Evolutionary conservation across 2,329 filamentous ascomycete species (phyloP), one percentile per base, ranked within the genome.

Genomic region (Colletotrichum costaricense): DNA sequence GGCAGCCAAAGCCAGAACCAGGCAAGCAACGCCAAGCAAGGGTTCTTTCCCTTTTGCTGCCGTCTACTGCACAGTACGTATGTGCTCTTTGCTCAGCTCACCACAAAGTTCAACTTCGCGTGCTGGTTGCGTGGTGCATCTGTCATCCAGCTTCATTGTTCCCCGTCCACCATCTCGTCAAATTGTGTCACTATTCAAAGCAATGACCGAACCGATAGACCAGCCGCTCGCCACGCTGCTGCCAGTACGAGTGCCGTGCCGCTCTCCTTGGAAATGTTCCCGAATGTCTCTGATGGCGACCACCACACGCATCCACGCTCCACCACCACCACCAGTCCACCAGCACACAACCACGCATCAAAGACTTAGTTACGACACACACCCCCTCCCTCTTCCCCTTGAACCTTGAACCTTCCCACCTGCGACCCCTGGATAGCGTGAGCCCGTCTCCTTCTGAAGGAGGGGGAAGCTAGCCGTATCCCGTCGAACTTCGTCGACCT

Each of bases 271-370:
- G 58, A n/a, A 46, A 28, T 16, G 62, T 55, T 14, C 62, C 42
- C 28, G 30, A 38, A 38, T 64, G 33, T 65, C 49, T 65, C 33
- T 64, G 49, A 64, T 65, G 63, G 30, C 63, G 33, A 56, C n/a
- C 63, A 52, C 14, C 35, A 38, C 35, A 38, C 35, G 12, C 5
- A 38, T 46, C 42, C 38, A 19, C 38, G 38, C 3, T 42, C 38
- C 16, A n/a, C 42, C 6, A 46, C 52, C 22, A 26, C 52, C 12
- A 2, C 9, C 9, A 54, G 24, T n/a, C 11, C 52, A 54, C n/a
- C 26, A 12, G 2, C 52, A 26, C 52, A 54, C n/a, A 54, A 26
- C 52, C 52, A 54, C n/a, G n/a, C 11, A 54, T 24, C 52, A n/a
- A n/a, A 54, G 52, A 12, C 7, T 46, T 46, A 19, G 16, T 46